Base-by-base conservation (phyloP, 768 basidiomycete species). In the Boletus subcaerulescens region DNA sequence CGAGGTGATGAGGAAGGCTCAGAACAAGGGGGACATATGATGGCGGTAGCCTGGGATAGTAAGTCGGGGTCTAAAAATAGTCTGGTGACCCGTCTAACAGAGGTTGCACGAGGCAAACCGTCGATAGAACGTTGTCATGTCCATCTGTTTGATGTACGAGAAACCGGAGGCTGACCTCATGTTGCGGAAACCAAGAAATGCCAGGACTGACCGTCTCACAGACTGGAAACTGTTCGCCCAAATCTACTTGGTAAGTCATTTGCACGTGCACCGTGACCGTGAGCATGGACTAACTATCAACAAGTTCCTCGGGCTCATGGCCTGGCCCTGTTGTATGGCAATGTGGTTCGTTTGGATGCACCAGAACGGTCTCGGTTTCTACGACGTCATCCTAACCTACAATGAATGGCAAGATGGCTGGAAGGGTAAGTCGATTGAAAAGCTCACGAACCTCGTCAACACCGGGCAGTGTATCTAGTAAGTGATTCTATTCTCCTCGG, bases 61-160 rank as follows among this genome's bases (percentile, higher is more conserved):
- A n/a, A n/a, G n/a, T n/a, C n/a, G n/a, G n/a, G n/a, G n/a, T n/a
- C n/a, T n/a, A n/a, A n/a, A n/a, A n/a, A n/a, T n/a, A n/a, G n/a
- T n/a, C n/a, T n/a, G n/a, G n/a, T n/a, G n/a, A n/a, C n/a, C n/a
- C n/a, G n/a, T n/a, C n/a, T n/a, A n/a, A n/a, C n/a, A n/a, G n/a
- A n/a, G n/a, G n/a, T n/a, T n/a, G n/a, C n/a, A n/a, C n/a, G n/a
- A n/a, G n/a, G n/a, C n/a, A n/a, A n/a, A n/a, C n/a, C n/a, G n/a
- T n/a, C n/a, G n/a, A n/a, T n/a, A n/a, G n/a, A n/a, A 83, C 48
- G 76, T 82, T 22, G 68, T 78, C 45, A 80, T 80, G 62, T 77
- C 78, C 10, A 74, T 82, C 35, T 71, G 79, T 6, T 65, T 82
- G 58, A 77, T 78, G 71, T 77, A 75, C 54, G 81, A 82, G 66